phyloP scores from a whole-genome alignment of 352 stramenopile genomes.

The Halophytophthora batemanensis region DNA sequence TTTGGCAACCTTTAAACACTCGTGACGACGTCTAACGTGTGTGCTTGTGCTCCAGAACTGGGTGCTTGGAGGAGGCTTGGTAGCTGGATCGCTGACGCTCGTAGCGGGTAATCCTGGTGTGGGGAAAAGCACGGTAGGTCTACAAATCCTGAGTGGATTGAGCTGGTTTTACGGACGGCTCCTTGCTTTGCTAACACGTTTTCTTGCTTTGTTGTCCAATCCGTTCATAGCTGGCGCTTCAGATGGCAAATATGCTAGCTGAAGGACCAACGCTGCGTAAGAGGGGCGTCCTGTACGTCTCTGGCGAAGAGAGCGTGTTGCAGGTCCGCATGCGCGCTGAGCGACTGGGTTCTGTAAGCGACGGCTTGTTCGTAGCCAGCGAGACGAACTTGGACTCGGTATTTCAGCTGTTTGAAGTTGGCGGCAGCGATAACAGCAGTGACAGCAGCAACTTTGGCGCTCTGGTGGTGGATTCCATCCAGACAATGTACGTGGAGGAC shows the following conservation, averaged over 20 bases:
- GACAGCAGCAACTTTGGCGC: constrained; percentile 37
- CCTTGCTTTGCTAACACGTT: neutral
- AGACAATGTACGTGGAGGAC: constrained; percentile 93
- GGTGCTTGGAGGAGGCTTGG: constrained; percentile 95
- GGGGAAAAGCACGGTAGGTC: constrained; percentile 85
- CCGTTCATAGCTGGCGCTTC: constrained; percentile 76
- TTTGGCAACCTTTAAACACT: constrained; percentile 20
- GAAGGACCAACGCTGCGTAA: constrained; percentile 6
- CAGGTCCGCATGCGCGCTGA: constrained; percentile 94
- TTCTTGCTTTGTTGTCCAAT: constrained; percentile 2
- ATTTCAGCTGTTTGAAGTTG: constrained; percentile 51
- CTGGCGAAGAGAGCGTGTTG: constrained; percentile 94
- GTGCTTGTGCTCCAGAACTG: constrained; percentile 63
- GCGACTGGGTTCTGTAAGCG: constrained; percentile 67
- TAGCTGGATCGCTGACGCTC: constrained; percentile 93
- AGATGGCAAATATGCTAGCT: constrained; percentile 90
- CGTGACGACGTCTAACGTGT: constrained; percentile 35
- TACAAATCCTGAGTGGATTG: too few species aligned
- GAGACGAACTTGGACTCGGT: constrained; percentile 84
- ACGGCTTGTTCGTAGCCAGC: constrained; percentile 74
- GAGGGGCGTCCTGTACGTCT: constrained; percentile 92
- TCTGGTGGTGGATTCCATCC: constrained; percentile 96
- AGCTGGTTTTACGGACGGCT: neutral
- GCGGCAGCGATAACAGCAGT: constrained; percentile 8
- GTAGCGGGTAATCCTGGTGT: constrained; percentile 94